Base-by-base conservation (phyloP, 2,329 filamentous ascomycete species). In the Daldinia eschscholtzii region DNA sequence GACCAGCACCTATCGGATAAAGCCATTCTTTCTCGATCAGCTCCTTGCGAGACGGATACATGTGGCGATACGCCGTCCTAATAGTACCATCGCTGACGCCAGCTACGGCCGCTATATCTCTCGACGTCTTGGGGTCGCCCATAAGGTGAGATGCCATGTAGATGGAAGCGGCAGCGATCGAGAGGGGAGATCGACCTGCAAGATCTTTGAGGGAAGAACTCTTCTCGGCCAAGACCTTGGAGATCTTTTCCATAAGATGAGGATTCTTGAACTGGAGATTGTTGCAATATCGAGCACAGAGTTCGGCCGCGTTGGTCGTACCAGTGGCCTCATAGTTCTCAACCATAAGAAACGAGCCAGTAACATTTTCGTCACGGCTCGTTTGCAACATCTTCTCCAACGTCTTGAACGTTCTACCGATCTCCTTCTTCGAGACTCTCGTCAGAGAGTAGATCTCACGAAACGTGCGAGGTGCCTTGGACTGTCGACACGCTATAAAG, bases 11-110 rank as follows among this genome's bases (percentile, higher is more conserved):
- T 66, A 90, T 89, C 61, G 87, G 70, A 23, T 61, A 85, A 61
- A 95, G 85, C 89, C 93, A 95, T 67, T 92, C 89, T 58, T 89
- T 84, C 73, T 92, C 89, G 75, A 98, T 88, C 65, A 99, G 82
- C 69, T 88, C 86, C 62, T 95, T 90, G 57, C 90, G 88, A 56
- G 91, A 90, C 18, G 86, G 85, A 78, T 94, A 95, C 56, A 99
- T 86, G 76, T 92, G 90, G 78, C 96, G 96, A 84, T 98, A 99
- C 0, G 95, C 94, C 28, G 93, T 97, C 76, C 97, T 94, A 75
- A 99, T 97, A 0, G 96, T 99, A 62, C 96, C 94, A 77, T 99
- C 97, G 79, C 94, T 98, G 30, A 99, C 96, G 72, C 93, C 93
- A 0, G 93, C 93, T 18, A 96, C 91, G 26, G 82, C 81, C 4